phyloP scores from a whole-genome alignment of 2,329 filamentous ascomycete species.

The Dactylella cylindrospora region DNA sequence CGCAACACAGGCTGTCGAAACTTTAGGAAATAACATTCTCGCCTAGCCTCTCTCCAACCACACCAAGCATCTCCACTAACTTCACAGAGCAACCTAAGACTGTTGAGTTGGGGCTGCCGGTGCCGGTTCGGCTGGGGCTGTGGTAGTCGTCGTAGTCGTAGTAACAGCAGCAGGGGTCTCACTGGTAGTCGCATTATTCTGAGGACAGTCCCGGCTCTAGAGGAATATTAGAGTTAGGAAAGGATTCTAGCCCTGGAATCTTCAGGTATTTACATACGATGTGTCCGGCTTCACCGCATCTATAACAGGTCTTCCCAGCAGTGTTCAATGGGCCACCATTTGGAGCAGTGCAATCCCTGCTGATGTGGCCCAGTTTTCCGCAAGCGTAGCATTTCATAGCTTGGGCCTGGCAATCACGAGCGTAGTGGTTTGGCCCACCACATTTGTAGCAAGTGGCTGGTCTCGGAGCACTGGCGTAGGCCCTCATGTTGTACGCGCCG shows the following conservation, averaged over 20 bases:
- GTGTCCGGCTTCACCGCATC: slow-evolving; percentile 91
- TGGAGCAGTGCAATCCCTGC: slow-evolving; percentile 86
- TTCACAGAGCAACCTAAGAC: not conserved
- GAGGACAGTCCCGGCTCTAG: slow-evolving; percentile 72
- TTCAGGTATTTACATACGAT: slow-evolving; percentile 26
- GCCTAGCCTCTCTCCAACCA: slow-evolving; percentile 5
- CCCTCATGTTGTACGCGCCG: slow-evolving; percentile 71
- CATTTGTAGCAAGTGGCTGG: slow-evolving; percentile 74
- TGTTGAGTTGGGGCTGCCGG: slow-evolving; percentile 14
- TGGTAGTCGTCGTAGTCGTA: slow-evolving; percentile 52
- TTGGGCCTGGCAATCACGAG: slow-evolving; percentile 95
- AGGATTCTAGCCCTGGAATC: slow-evolving; percentile 3
- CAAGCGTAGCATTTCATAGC: slow-evolving; percentile 99
- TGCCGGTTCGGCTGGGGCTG: slow-evolving; percentile 44
- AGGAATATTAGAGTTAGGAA: not conserved
- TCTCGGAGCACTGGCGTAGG: slow-evolving; percentile 69
- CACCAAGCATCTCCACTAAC: not conserved
- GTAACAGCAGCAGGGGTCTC: slow-evolving; percentile 53
- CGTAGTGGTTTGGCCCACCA: slow-evolving; percentile 92
- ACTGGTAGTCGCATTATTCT: slow-evolving; percentile 62
- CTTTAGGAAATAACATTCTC: slow-evolving; percentile 11
- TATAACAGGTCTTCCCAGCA: slow-evolving; percentile 97
- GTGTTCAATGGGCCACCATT: slow-evolving; percentile 95
- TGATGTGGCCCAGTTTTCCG: slow-evolving; percentile 69
- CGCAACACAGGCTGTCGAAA: slow-evolving; percentile 26